Evolutionary conservation across 257 asterid species (phyloP).

Genomic region (Nicotiana otophora): DNA sequence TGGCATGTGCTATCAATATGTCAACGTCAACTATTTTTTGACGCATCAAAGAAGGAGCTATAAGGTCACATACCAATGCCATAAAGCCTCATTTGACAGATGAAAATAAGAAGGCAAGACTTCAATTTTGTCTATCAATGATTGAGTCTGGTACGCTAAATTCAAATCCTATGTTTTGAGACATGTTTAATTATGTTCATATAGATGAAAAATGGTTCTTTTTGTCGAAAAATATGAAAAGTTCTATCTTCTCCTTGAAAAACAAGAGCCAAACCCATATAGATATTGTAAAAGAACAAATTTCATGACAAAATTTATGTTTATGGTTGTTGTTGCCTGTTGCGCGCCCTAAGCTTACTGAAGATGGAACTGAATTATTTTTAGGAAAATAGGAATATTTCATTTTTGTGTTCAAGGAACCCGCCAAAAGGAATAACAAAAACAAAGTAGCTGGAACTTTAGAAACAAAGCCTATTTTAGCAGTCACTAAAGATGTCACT

Average conservation of each 20-base stretch:
- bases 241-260: background rate
- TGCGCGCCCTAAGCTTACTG: background rate
- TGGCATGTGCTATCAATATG: too few species aligned
- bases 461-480: background rate
- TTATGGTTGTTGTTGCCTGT: background rate
- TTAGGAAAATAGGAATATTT: conserved; percentile 1
- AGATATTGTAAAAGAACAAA: background rate
- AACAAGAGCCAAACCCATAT: background rate
- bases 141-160: background rate
- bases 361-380: background rate
- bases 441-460: background rate
- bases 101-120: background rate
- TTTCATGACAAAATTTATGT: background rate
- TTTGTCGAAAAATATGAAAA: background rate
- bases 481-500: background rate
- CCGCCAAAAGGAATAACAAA: conserved; percentile 3
- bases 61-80: background rate
- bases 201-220: background rate
- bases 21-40: too few species aligned
- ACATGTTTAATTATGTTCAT: background rate
- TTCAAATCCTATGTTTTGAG: background rate
- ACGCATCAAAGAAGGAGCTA: background rate
- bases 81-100: background rate
- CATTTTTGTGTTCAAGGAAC: background rate
- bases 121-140: conserved; percentile 5